Evolutionary conservation across 176 grass and related monocot genomes (phyloP), one percentile per base, ranked within the genome.

Genomic region (Oryza australiensis): DNA sequence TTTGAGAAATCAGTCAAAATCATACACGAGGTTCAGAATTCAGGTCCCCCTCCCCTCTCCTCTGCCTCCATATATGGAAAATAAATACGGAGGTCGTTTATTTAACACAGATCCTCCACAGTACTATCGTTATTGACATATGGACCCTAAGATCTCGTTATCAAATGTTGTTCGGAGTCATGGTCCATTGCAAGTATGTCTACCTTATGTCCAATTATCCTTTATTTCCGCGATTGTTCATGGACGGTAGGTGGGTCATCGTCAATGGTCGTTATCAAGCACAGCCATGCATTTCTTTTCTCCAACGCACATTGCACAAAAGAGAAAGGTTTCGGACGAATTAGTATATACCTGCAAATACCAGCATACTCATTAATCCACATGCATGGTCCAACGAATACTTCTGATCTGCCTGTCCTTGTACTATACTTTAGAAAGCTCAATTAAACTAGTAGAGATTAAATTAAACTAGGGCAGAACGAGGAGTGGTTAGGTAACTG

Each of bases 221-320:
- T 24, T 11, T 4, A 35, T 5, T 27, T 5, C 68, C 23, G 15
- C 12, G 49, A 30, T 68, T 20, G 30, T 69, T 38, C 73, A 30
- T 69, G 7, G 22, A 64, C 22, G 59, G 68, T 86, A 12, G 83
- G 74, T 78, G 27, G 57, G 67, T 80, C 69, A 30, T 26, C 60
- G 76, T 67, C 84, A 86, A 67, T 67, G 69, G 24, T 67, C 57
- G 74, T 28, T 78, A 63, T 63, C 53, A 38, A 23, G 59, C 62
- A 49, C n/a, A 29, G 3, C 68, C 59, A 41, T 80, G 68, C 32
- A 72, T 79, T 71, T 46, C 28, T 46, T 49, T 49, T 49, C 46
- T 16, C 13, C 46, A 1, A 1, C 16, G 14, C 43, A 41, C 32
- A 15, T 22, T n/a, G 1, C 20, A 55, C 64, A 7, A 59, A 71